These are phyloP conservation scores for Escallonia herrerae DNA, from an alignment of 129 eudicot species.

Conservation along the genomic window DNA sequence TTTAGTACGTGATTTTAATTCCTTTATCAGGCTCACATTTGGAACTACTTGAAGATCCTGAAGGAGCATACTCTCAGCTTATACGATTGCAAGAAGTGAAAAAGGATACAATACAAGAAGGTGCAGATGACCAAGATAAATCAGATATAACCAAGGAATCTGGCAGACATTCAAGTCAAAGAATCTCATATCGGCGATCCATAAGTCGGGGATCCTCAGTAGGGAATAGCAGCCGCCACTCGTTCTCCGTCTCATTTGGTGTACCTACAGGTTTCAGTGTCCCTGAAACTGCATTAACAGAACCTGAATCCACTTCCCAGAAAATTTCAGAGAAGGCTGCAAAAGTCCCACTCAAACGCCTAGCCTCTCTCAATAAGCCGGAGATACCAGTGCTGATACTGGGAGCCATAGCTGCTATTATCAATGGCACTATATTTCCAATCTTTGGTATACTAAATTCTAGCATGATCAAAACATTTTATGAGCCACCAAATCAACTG, in stretches of 20 bases:
- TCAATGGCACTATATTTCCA: constrained; percentile 64
- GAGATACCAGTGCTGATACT: constrained; percentile 58
- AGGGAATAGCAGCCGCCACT: constrained; percentile 44
- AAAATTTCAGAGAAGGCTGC: constrained; percentile 38
- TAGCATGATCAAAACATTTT: constrained; percentile 56
- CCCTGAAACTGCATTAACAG: constrained; percentile 17
- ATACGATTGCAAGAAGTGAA: constrained; percentile 54
- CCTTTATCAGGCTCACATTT: constrained; percentile 51
- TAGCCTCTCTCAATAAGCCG: constrained; percentile 79
- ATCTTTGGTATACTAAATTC: constrained; percentile 54
- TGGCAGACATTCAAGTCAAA: constrained; percentile 33
- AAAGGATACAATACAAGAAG: constrained; percentile 19
- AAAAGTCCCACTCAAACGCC: constrained; percentile 56
- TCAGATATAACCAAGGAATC: constrained; percentile 14
- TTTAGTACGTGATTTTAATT: background rate
- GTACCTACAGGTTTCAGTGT: constrained; percentile 37
- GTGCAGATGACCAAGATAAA: constrained; percentile 29
- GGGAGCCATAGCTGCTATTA: constrained; percentile 57
- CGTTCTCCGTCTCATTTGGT: constrained; percentile 43
- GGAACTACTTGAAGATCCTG: constrained; percentile 62
- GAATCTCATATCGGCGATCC: constrained; percentile 36
- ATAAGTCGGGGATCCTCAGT: constrained; percentile 50
- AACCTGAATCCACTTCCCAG: constrained; percentile 13
- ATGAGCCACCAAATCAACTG: constrained; percentile 41
- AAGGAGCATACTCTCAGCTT: constrained; percentile 81